phyloP scores from a whole-genome alignment of 805 yeast genomes.

The Yarrowia sp. region DNA sequence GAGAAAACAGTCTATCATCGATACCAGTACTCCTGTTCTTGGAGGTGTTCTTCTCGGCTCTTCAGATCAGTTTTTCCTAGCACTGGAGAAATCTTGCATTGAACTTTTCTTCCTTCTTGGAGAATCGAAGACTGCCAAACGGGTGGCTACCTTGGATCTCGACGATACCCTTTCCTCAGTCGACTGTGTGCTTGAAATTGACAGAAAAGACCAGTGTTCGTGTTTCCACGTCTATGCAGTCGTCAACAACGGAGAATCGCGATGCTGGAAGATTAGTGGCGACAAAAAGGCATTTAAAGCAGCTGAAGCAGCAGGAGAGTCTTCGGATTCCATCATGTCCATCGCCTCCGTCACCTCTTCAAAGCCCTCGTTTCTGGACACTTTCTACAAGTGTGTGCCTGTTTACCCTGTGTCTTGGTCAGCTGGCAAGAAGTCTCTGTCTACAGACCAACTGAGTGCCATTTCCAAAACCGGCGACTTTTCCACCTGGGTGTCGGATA shows the following conservation, averaged over 20 bases:
- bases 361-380: constrained; percentile 9
- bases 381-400: constrained; percentile 4
- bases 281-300: neutral
- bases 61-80: constrained; percentile 20
- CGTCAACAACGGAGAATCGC: constrained; percentile 6
- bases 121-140: constrained; percentile 15
- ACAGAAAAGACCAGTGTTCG: constrained; percentile 2
- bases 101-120: constrained; percentile 16
- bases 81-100: neutral
- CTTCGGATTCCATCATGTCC: neutral
- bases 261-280: constrained; percentile 19
- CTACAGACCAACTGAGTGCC: constrained; percentile 54
- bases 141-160: neutral
- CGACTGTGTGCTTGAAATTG: constrained; percentile 31
- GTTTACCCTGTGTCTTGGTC: constrained; percentile 34
- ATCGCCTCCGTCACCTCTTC: neutral
- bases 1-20: constrained; percentile 27
- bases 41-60: constrained; percentile 29
- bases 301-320: neutral
- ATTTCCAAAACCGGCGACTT: constrained; percentile 62
- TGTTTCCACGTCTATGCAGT: constrained; percentile 34
- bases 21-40: constrained; percentile 8
- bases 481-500: constrained; percentile 56
- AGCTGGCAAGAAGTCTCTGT: neutral
- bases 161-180: neutral